Conservation (phyloP, 1,284 basidiomycete genomes). For the Malassezia vespertilionis region DNA sequence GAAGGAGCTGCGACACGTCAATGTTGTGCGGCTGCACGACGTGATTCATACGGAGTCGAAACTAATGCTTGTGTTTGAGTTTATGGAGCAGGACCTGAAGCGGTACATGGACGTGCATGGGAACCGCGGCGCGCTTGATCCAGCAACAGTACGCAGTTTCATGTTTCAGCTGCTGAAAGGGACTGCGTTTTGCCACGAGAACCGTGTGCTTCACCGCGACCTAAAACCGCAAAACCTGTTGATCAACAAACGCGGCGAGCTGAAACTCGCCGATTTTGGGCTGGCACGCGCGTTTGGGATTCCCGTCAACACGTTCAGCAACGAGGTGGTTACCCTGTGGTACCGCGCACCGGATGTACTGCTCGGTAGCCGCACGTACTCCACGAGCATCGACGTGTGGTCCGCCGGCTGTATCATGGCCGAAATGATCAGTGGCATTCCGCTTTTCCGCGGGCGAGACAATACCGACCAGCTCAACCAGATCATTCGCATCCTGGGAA, state of each 20-base stretch:
- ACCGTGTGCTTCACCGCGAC: slow-evolving; percentile 91
- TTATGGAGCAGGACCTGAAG: slow-evolving; percentile 94
- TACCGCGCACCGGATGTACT: slow-evolving; percentile 97
- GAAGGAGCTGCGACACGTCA: slow-evolving; percentile 91
- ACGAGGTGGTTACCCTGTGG: slow-evolving; percentile 75
- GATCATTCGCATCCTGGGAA: slow-evolving; percentile 94
- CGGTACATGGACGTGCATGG: slow-evolving; percentile 99
- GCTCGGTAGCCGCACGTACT: slow-evolving; percentile 91
- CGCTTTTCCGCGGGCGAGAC: slow-evolving; percentile 90
- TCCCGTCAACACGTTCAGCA: slow-evolving; percentile 46
- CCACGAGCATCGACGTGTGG: slow-evolving; percentile 98
- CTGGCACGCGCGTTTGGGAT: slow-evolving; percentile 67
- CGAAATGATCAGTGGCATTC: slow-evolving; percentile 78
- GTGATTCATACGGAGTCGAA: slow-evolving; percentile 93
- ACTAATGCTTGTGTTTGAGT: slow-evolving; percentile 96
- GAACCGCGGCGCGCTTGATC: slow-evolving; percentile 84
- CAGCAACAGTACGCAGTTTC: slow-evolving; percentile 84
- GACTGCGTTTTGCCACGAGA: slow-evolving; percentile 96
- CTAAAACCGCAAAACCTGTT: slow-evolving; percentile 95
- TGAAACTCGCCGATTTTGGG: slow-evolving; percentile 76
- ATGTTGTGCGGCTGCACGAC: slow-evolving; percentile 90
- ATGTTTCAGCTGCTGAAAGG: slow-evolving; percentile 97
- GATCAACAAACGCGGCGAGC: slow-evolving; percentile 93
- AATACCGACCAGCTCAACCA: slow-evolving; percentile 95
- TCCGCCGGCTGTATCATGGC: slow-evolving; percentile 98